These are phyloP conservation scores for Cucurbita moschata DNA, from an alignment of 306 rosid genomes.

Conservation along the genomic window DNA sequence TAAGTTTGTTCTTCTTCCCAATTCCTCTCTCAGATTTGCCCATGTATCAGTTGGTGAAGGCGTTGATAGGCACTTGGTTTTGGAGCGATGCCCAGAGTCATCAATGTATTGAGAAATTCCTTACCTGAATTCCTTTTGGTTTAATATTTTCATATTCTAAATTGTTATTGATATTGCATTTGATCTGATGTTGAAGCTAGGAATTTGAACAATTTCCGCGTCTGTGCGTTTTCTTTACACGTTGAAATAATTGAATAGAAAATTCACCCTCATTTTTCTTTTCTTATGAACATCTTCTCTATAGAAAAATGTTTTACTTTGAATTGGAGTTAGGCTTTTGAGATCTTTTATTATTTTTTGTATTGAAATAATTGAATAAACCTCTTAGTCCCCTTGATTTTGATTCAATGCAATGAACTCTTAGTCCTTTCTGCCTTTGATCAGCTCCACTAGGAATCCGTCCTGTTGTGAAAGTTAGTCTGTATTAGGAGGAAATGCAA, in stretches of 20 bases:
- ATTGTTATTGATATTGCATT: neutral
- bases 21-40: conserved; percentile 45
- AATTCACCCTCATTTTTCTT: no score
- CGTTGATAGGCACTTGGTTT: conserved; percentile 72
- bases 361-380: neutral
- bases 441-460: neutral
- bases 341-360: neutral
- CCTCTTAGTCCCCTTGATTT: neutral
- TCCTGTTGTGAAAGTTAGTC: neutral
- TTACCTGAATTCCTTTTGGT: neutral
- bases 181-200: neutral
- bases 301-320: neutral
- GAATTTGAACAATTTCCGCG: neutral
- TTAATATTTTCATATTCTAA: neutral
- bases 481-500: neutral
- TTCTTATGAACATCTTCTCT: neutral
- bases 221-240: neutral
- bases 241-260: neutral
- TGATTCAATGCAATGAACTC: neutral
- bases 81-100: conserved; percentile 80
- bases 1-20: conserved; percentile 3
- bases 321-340: neutral
- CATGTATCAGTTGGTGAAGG: conserved; percentile 98
- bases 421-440: neutral
- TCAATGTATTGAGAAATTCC: conserved; percentile 45